Percentiles rank a stretch among this genome's conserved stretches.
phyloP scores from a whole-genome alignment of 2,329 filamentous ascomycete genomes.

The Coniella lustricola region DNA sequence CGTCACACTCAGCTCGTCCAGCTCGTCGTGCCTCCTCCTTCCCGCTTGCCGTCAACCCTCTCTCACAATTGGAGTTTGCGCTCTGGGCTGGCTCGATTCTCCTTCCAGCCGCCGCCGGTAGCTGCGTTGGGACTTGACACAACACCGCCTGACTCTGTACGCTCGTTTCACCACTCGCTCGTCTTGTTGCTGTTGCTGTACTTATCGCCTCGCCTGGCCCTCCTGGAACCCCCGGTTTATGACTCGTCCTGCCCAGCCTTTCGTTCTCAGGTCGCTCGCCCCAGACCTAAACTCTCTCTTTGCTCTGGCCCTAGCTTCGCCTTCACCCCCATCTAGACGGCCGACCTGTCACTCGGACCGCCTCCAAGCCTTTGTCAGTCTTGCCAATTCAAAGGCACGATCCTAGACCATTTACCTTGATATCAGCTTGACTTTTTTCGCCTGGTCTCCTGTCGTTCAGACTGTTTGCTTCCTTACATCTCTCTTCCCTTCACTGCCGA shows the following conservation, averaged over 20 bases:
- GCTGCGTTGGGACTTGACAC: conserved; percentile 18
- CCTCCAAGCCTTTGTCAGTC: conserved; percentile 1
- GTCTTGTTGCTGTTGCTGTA: conserved; percentile 15
- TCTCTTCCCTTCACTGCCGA: conserved; percentile 17
- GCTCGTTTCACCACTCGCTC: conserved; percentile 23
- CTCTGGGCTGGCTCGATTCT: conserved; percentile 8
- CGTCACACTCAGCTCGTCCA: conserved; percentile 15
- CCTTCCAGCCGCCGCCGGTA: conserved; percentile 9
- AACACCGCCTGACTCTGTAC: conserved; percentile 18
- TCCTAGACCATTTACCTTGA: conserved; percentile 34
- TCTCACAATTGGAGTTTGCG: conserved; percentile 12
- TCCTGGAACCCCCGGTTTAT: conserved; percentile 15
- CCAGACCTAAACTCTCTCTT: background rate
- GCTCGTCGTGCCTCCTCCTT: conserved; percentile 1
- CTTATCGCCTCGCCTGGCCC: conserved; percentile 16
- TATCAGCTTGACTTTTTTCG: conserved; percentile 52
- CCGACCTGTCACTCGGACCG: background rate
- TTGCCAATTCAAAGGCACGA: conserved; percentile 5
- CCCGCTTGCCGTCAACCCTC: background rate
- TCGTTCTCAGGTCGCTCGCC: background rate
- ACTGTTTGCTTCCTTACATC: conserved; percentile 20
- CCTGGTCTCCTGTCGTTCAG: background rate
- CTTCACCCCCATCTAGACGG: background rate
- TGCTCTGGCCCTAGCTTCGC: background rate
- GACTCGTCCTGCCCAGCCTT: conserved; percentile 18